Base-by-base conservation (phyloP, 148 eudicot species). In the Agrostemma githago region DNA sequence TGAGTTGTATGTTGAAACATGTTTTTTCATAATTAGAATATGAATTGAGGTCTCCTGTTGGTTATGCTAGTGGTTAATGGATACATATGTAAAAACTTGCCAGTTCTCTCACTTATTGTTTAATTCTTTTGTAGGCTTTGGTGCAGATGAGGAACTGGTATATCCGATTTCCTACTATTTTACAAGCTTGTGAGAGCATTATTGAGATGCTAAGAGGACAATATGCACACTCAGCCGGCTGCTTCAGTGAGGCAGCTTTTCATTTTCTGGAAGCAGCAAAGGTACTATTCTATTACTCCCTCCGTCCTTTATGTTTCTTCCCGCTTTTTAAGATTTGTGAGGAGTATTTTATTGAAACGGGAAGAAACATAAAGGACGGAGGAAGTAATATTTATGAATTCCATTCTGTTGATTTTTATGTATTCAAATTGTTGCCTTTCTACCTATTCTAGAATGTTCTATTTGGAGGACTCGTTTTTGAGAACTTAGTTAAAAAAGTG, bases 181-280 rank as follows among this genome's bases (percentile, higher is more conserved):
- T 95, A 84, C 97, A 95, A 80, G 91, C 96, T 72, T 95, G 90
- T 83, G 96, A 90, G 87, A 85, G 96, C 80, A 84, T 85, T 70
- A 87, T 95, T 80, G 97, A 92, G 92, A 90, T 92, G 92, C 93
- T 95, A 53, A 88, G 98, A 86, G 98, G 98, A 77, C 98, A 92
- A 58, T 95, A 95, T 87, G 93, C 97, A 73, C 98, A 95, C 84
- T 86, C 92, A 74, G 90, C 86, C 79, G 93, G 92, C 69, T 90
- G 87, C 77, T 91, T 88, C 70, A 74, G 56, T 80, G 96, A 91
- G 80, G 97, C 97, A 57, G 75, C 90, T 79, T 95, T 83, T 79
- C 98, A 95, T 88, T 95, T 88, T 85, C 77, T 83, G 73, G 96
- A 90, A 84, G 96, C 93, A 72, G 85, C 90, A 5, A 90, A 92